Base-by-base conservation (phyloP, 495 filamentous ascomycete species). In the Filosporella fistucella region DNA sequence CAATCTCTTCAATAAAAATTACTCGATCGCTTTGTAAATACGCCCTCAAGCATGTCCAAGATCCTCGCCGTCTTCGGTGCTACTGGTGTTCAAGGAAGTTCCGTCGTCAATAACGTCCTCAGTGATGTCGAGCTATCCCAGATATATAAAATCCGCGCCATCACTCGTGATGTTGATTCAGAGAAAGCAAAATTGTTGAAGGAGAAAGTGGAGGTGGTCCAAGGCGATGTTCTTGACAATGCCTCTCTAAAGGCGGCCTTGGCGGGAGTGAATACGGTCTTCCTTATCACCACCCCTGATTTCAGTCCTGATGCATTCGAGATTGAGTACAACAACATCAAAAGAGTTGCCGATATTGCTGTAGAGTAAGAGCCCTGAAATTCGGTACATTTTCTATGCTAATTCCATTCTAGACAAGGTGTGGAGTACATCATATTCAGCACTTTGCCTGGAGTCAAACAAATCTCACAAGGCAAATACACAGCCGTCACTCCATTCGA, bases 81-180 rank as follows among this genome's bases (percentile, higher is more conserved):
- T 13, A 84, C 82, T 11, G 80, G 82, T 59, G 65, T 69, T 13
- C 80, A 84, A 59, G 82, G 81, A 24, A 60, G 71, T 35, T 80
- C 76, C 7, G 67, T 84, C 39, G 59, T 83, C 52, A 60, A 67
- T 49, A 49, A 54, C 22, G 63, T 84, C n/a, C 65, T 80, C 1
- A 47, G 57, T 13, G 65, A 78, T 52, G 58, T 77, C 1, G 22
- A 57, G 17, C 66, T 78, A 9, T 71, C 70, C 5, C 49, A 66
- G 9, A 45, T 68, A 32, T 85, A 67, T 62, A 63, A 59, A 30
- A 49, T 85, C 46, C 72, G 80, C 17, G 79, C 61, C 40, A 68
- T 84, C 46, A 79, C 74, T 4, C 66, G 78, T 2, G 67, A 80
- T 51, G 25, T 45, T 29, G 54, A 44, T 47, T 58, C 56, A 13